Conservation (phyloP, 352 stramenopile genomes). For the Phytophthora hybrid region DNA sequence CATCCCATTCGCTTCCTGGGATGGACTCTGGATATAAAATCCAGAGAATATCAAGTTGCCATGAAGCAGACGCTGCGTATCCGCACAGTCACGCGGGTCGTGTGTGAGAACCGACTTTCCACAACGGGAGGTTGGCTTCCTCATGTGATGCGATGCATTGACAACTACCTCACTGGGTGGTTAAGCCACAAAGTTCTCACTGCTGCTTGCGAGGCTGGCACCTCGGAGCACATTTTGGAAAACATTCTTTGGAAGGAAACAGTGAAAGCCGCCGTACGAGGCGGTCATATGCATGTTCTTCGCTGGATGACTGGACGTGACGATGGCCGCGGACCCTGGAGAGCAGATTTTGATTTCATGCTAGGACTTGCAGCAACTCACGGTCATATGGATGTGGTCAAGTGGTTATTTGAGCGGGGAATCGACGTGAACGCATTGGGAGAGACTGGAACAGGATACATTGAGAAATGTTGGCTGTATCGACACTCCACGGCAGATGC, state of each 20-base stretch:
- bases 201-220: background rate
- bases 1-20: no score
- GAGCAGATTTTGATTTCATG: background rate
- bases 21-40: no score
- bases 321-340: background rate
- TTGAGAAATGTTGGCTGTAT: background rate
- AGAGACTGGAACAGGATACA: background rate
- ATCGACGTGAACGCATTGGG: background rate
- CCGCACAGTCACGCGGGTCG: background rate
- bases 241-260: background rate
- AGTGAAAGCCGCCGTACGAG: background rate
- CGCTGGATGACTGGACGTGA: background rate
- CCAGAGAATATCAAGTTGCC: no score
- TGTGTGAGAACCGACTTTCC: background rate
- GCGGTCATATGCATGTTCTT: background rate
- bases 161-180: background rate
- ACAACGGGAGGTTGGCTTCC: background rate
- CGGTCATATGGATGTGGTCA: background rate
- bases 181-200: background rate
- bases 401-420: background rate
- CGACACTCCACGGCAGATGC: background rate
- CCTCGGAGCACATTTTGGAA: background rate
- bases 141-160: background rate
- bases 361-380: constrained; percentile 4
- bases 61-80: background rate